Conservation (phyloP, 768 basidiomycete genomes). For the Kwoniella mangroviensis region DNA sequence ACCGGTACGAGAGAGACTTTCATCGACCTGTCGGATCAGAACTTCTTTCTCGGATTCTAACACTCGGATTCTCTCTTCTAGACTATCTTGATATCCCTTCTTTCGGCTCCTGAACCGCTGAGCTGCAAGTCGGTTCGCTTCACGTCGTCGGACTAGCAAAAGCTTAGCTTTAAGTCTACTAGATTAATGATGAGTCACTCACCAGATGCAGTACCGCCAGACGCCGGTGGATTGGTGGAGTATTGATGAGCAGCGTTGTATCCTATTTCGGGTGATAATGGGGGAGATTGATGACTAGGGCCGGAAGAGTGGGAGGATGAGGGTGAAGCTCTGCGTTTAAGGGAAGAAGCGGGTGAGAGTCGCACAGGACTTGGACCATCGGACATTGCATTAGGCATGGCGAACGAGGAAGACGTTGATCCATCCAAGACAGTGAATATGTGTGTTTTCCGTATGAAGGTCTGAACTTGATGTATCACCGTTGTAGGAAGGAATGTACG, state of each 20-base stretch:
- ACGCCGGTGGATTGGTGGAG: neutral
- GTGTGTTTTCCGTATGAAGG: neutral
- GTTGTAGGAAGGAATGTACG: neutral
- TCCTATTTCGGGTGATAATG: constrained; percentile 4
- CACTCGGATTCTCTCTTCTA: constrained; percentile 47
- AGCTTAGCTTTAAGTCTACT: constrained; percentile 12
- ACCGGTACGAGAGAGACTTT: constrained; percentile 10
- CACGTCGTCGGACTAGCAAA: constrained; percentile 39
- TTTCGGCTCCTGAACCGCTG: constrained; percentile 55
- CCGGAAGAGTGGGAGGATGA: constrained; percentile 4
- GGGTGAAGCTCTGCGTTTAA: neutral
- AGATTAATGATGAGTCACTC: neutral
- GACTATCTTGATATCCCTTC: constrained; percentile 55
- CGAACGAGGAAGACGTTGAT: neutral
- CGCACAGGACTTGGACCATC: neutral
- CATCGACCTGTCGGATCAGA: constrained; percentile 31
- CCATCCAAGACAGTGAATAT: neutral
- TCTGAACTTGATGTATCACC: neutral
- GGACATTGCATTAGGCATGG: neutral
- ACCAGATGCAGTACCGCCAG: neutral
- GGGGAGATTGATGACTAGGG: neutral
- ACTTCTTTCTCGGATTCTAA: constrained; percentile 50
- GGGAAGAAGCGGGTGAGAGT: neutral
- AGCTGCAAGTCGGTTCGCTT: constrained; percentile 55
- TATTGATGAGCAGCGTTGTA: neutral